These are phyloP conservation scores for Bipolaris zeicola DNA, from an alignment of 2,329 filamentous ascomycete genomes.

Conservation along the genomic window DNA sequence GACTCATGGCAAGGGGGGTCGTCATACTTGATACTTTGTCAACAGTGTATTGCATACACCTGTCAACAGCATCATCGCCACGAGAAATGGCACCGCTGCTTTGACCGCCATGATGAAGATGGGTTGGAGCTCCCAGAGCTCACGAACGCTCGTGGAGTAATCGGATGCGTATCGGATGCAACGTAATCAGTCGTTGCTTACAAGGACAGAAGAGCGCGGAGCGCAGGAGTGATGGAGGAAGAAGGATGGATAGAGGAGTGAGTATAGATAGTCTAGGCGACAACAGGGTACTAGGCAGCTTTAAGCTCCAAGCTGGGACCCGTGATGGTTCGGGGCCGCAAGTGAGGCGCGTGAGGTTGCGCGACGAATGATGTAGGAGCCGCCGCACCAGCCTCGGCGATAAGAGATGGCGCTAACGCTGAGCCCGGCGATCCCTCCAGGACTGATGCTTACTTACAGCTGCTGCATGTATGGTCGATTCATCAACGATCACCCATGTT, in stretches of 20 bases:
- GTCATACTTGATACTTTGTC: slow-evolving; percentile 87
- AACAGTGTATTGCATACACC: slow-evolving; percentile 96
- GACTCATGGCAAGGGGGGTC: neutral
- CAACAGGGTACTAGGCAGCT: slow-evolving; percentile 28
- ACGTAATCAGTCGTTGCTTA: neutral
- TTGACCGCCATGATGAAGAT: slow-evolving; percentile 67
- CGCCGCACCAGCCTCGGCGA: slow-evolving; percentile 24
- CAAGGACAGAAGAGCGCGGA: slow-evolving; percentile 18
- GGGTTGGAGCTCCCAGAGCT: slow-evolving; percentile 22
- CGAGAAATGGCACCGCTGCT: slow-evolving; percentile 78
- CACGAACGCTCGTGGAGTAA: neutral
- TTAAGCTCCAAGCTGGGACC: slow-evolving; percentile 22
- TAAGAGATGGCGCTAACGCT: slow-evolving; percentile 25
- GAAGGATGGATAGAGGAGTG: slow-evolving; percentile 2
- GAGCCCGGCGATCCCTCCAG: neutral
- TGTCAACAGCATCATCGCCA: slow-evolving; percentile 95
- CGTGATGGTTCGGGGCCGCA: slow-evolving; percentile 29
- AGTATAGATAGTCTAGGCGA: slow-evolving; percentile 9
- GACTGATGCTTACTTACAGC: neutral
- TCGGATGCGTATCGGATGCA: slow-evolving; percentile 15
- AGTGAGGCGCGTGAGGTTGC: slow-evolving; percentile 40
- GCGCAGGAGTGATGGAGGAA: slow-evolving; percentile 1
- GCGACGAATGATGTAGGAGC: slow-evolving; percentile 22
- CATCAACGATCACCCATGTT: neutral
- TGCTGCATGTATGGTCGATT: neutral